Evolutionary conservation across 2,329 filamentous ascomycete species (phyloP), one percentile per base, ranked within the genome.

Genomic region (Fusarium multiceps): DNA sequence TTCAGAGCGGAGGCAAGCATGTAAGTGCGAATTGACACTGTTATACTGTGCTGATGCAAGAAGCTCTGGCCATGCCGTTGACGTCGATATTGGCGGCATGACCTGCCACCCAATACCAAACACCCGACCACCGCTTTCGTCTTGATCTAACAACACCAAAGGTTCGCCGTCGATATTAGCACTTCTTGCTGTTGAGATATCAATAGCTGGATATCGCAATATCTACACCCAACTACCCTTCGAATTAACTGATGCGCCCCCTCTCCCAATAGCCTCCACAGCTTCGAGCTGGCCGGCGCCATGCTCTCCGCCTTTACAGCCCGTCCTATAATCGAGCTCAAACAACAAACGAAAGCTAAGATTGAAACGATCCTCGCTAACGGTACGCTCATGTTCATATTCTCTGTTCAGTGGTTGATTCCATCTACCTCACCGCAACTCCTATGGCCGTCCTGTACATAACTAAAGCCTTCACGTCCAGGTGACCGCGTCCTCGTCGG

Each of bases 221-320:
- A 23, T 16, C 47, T 63, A 32, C 42, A 13, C 46, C 50, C 55
- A 14, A 41, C n/a, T 40, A 43, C 20, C 42, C 20, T 30, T 42
- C 30, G 11, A 42, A 48, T 46, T 66, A 41, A 68, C 78, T 77
- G 71, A 80, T 80, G 78, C 74, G 70, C 72, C 59, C 66, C 74
- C 54, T 63, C 60, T 66, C 47, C 67, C 63, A 59, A 72, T 79
- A 78, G 69, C 71, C 63, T 66, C 63, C 70, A 69, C 73, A 77
- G 76, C 75, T 74, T 73, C 71, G 82, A 80, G 83, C 82, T 83
- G 81, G 80, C 77, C 80, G 72, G 68, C 80, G 85, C 85, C 81
- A 98, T 98, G 96, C 91, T 99, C 82, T 97, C 95, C 82, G 96
- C 96, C 79, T 99, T 99, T 83, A 97, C 92, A 75, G 94, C 96